Base-by-base conservation (phyloP, 192 early-diverging fungal genomes). In the Coemansia sp. region DNA sequence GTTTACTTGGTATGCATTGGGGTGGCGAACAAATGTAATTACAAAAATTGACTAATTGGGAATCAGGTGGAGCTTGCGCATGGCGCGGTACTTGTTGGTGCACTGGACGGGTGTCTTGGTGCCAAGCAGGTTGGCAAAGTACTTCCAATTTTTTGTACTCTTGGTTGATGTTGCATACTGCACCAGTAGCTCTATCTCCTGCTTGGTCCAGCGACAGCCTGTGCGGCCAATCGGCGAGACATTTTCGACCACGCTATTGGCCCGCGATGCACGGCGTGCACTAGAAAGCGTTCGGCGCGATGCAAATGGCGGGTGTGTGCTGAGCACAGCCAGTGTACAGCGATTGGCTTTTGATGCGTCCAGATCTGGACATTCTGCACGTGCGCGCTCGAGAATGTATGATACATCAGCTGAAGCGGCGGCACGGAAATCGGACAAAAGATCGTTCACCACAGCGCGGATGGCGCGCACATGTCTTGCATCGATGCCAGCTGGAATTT, bases 61-160 rank as follows among this genome's bases (percentile, higher is more conserved):
- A 11, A 42, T 11, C 12, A 15, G 2, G 40, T 1, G 40, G 40
- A 42, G 63, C 23, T 62, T 49, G 7, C 64, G 59, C 55, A 76
- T 25, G 10, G 74, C 69, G 1, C 75, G 69, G 49, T 69, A 78
- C 50, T 78, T 78, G 60, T 72, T 78, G 22, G 36, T 52, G 54
- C 75, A 78, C 60, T 78, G 75, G 2, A 38, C 22, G 2, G 59
- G 47, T 14, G 75, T 64, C 36, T 78, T 78, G 17, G 69, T 78
- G 31, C 62, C 69, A 1, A 78, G 23, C 0, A 57, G 49, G 2
- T 46, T 22, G n/a, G 75, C 58, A 65, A 78, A 68, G 25, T 61
- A 46, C 4, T 37, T 59, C 75, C 75, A 78, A 44, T 72, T 71
- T 20, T 46, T 54, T 6, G 66, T 28, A 7, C 40, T 28, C 20